These are phyloP conservation scores for Aspergillus ruber DNA, from an alignment of 2,329 filamentous ascomycete species.

Conservation along the genomic window DNA sequence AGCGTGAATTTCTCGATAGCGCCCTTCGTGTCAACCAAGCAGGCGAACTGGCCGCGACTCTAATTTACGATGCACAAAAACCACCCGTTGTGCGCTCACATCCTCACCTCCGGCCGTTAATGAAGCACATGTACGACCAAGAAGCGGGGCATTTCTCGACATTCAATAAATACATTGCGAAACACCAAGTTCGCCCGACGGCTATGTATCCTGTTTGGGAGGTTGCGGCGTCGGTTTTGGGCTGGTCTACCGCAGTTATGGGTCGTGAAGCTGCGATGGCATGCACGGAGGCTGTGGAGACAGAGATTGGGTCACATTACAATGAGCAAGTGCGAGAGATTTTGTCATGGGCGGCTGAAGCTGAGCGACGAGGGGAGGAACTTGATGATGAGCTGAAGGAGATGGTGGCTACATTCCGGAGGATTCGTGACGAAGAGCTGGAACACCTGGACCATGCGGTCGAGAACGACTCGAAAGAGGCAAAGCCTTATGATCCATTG, in stretches of 20 bases:
- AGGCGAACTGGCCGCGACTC: slow-evolving; percentile 89
- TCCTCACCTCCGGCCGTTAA: slow-evolving; percentile 80
- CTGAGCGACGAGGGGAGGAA: slow-evolving; percentile 71
- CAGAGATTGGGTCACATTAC: slow-evolving; percentile 93
- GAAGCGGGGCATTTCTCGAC: slow-evolving; percentile 80
- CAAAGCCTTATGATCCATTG: slow-evolving; percentile 80
- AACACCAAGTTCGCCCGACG: slow-evolving; percentile 85
- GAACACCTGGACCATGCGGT: slow-evolving; percentile 96
- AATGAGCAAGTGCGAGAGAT: slow-evolving; percentile 82
- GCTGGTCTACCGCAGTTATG: slow-evolving; percentile 83
- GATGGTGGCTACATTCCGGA: slow-evolving; percentile 66
- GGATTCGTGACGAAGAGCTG: slow-evolving; percentile 89
- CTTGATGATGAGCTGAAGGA: slow-evolving; percentile 70
- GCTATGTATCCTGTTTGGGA: slow-evolving; percentile 90
- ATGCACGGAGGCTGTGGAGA: slow-evolving; percentile 96
- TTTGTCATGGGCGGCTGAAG: slow-evolving; percentile 70
- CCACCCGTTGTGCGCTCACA: slow-evolving; percentile 72
- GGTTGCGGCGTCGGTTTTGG: slow-evolving; percentile 68
- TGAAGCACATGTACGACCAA: slow-evolving; percentile 98
- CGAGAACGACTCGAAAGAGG: slow-evolving; percentile 84
- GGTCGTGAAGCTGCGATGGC: slow-evolving; percentile 95
- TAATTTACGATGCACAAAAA: slow-evolving; percentile 88
- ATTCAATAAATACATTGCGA: slow-evolving; percentile 76
- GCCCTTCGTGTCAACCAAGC: slow-evolving; percentile 95
- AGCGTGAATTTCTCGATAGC: slow-evolving; percentile 68